Percentiles rank a stretch among this genome's conserved stretches.
These are phyloP conservation scores for Malania oleifera DNA, from an alignment of 164 flowering plant species.

Conservation along the genomic window DNA sequence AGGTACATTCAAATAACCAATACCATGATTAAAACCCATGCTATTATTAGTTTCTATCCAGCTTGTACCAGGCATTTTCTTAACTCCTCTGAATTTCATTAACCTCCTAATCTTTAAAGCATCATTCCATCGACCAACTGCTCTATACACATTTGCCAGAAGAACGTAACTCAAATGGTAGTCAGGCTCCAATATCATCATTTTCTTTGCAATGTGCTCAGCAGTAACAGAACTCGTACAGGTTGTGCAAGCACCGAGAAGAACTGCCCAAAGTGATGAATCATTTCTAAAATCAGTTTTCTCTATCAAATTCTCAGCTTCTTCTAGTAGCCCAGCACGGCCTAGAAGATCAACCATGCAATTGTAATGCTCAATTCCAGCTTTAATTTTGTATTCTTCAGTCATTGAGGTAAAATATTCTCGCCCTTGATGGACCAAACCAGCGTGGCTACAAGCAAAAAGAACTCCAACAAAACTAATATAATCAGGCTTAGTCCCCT, in stretches of 20 bases:
- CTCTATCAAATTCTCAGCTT: conserved; percentile 66
- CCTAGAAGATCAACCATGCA: conserved; percentile 92
- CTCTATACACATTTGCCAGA: conserved; percentile 60
- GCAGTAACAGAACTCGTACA: conserved; percentile 42
- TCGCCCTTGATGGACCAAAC: conserved; percentile 65
- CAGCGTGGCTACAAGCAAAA: conserved; percentile 82
- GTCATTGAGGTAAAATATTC: conserved; percentile 52
- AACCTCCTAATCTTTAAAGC: conserved; percentile 41
- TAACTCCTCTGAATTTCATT: conserved; percentile 58
- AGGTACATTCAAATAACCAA: no score
- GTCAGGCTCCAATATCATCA: conserved; percentile 67
- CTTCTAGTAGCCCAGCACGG: conserved; percentile 77
- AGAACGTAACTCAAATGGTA: conserved; percentile 73
- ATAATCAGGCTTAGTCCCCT: conserved; percentile 56
- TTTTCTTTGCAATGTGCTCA: conserved; percentile 67
- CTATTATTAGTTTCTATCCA: conserved; percentile 51
- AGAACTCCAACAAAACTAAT: conserved; percentile 76
- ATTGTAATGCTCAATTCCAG: conserved; percentile 64
- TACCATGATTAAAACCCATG: not conserved
- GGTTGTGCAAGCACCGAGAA: conserved; percentile 77
- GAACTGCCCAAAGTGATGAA: conserved; percentile 67
- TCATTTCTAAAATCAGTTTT: conserved; percentile 41
- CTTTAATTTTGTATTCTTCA: conserved; percentile 41
- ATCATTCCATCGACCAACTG: conserved; percentile 64
- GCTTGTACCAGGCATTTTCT: conserved; percentile 67